Evolutionary conservation across 352 stramenopile species (phyloP).

Genomic region (Blastocystis sp.): DNA sequence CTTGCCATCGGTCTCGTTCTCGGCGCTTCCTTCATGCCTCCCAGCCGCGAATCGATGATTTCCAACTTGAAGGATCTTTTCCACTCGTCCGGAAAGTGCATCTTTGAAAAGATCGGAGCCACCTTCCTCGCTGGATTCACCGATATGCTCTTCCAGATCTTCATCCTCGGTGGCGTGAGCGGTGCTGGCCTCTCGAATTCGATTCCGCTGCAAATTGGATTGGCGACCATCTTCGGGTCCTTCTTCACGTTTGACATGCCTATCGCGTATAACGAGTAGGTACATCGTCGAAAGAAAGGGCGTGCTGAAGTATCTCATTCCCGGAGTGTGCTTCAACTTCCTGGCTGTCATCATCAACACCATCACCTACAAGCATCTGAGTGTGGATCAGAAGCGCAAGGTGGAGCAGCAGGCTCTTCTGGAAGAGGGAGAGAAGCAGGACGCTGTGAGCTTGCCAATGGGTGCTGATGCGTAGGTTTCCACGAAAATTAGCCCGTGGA

Average conservation of each 20-base stretch:
- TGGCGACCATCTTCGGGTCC: slow-evolving; percentile 41
- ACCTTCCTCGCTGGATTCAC: slow-evolving; percentile 70
- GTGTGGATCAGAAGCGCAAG: background rate
- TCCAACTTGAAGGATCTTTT: slow-evolving; percentile 42
- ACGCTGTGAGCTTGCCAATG: background rate
- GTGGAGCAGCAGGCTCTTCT: background rate
- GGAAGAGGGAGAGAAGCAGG: slow-evolving; percentile 13
- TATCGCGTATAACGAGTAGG: too few species aligned
- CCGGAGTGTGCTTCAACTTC: slow-evolving; percentile 52
- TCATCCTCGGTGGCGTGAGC: slow-evolving; percentile 3
- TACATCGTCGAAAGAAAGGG: slow-evolving; percentile 48
- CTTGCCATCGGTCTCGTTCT: slow-evolving; percentile 15
- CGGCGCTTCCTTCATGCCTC: slow-evolving; percentile 20
- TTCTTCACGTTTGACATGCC: too few species aligned
- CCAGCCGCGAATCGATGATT: slow-evolving; percentile 31
- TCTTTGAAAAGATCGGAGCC: slow-evolving; percentile 22
- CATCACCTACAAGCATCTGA: slow-evolving; percentile 25
- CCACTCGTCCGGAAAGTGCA: background rate
- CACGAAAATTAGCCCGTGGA: slow-evolving; percentile 40
- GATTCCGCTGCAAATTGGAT: slow-evolving; percentile 43
- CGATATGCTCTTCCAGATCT: slow-evolving; percentile 60
- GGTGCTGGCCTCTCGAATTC: slow-evolving; percentile 60
- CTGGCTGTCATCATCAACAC: slow-evolving; percentile 14
- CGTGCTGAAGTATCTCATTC: slow-evolving; percentile 35
- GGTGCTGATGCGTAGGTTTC: background rate